These are phyloP conservation scores for Castanea mollissima DNA, from an alignment of 306 rosid species.

Conservation along the genomic window DNA sequence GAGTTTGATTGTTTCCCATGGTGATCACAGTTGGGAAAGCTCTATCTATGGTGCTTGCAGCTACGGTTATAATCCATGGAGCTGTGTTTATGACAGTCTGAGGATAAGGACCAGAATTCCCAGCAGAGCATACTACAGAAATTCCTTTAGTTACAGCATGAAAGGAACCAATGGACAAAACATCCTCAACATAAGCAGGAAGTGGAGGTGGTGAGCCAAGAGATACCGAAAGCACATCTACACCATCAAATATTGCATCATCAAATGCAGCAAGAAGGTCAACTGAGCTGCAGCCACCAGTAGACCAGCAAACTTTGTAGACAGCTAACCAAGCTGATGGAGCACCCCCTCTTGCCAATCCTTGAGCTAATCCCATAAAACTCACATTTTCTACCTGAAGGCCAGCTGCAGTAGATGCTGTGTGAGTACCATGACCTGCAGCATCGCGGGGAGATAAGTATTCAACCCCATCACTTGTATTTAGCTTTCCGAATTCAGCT, in stretches of 20 bases:
- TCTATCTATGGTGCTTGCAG: slow-evolving; percentile 60
- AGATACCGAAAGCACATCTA: slow-evolving; percentile 51
- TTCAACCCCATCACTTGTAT: slow-evolving; percentile 37
- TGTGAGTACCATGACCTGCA: slow-evolving; percentile 64
- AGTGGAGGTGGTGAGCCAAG: slow-evolving; percentile 59
- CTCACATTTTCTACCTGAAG: slow-evolving; percentile 37
- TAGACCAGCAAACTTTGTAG: slow-evolving; percentile 63
- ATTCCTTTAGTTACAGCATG: slow-evolving; percentile 56
- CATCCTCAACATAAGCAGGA: slow-evolving; percentile 48
- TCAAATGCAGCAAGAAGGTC: slow-evolving; percentile 70
- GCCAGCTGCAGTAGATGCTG: slow-evolving; percentile 63
- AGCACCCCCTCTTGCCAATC: slow-evolving; percentile 69
- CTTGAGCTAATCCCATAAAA: slow-evolving; percentile 50
- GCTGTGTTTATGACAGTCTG: slow-evolving; percentile 60
- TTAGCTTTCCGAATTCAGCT: slow-evolving; percentile 56
- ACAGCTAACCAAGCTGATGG: slow-evolving; percentile 53
- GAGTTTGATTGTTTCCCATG: slow-evolving; percentile 61
- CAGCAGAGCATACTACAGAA: slow-evolving; percentile 57
- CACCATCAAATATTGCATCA: slow-evolving; percentile 60
- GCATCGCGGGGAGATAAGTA: slow-evolving; percentile 58
- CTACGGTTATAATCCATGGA: slow-evolving; percentile 62
- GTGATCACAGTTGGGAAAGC: slow-evolving; percentile 42
- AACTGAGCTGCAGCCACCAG: slow-evolving; percentile 53
- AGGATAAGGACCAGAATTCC: slow-evolving; percentile 62
- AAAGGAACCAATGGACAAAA: slow-evolving; percentile 55